Evolutionary conservation across 495 filamentous ascomycete genomes (phyloP).

Genomic region (Aspergillus funiculosus): DNA sequence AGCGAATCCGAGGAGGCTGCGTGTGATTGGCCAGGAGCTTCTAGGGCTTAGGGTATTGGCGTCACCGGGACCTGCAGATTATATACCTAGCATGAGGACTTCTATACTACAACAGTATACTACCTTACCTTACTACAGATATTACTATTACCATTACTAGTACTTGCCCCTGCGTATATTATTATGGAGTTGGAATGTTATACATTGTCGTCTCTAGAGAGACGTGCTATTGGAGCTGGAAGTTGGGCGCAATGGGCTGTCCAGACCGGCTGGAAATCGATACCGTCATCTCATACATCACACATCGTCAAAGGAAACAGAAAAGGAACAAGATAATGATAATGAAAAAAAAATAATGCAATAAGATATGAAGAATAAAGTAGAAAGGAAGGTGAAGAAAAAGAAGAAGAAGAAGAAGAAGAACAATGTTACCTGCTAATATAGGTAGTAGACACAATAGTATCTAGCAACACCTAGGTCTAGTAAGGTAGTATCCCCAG

Average conservation of each 20-base stretch:
- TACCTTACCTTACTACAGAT: neutral
- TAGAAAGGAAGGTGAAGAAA: neutral
- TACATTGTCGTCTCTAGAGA: too few relatives aligned
- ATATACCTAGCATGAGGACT: conserved; percentile 20
- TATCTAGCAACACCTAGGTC: too few relatives aligned
- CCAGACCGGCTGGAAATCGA: conserved; percentile 1
- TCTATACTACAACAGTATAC: neutral
- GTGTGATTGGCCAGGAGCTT: conserved; percentile 18
- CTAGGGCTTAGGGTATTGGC: conserved; percentile 32
- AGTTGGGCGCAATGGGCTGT: too few relatives aligned
- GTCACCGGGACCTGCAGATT: conserved; percentile 20
- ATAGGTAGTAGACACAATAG: too few relatives aligned
- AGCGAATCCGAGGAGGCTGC: conserved; percentile 21
- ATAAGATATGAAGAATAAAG: too few relatives aligned
- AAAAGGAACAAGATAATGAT: neutral
- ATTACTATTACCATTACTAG: too few relatives aligned
- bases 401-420: neutral
- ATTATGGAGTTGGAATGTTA: too few relatives aligned
- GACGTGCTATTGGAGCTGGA: conserved; percentile 1
- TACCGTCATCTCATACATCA: conserved; percentile 1
- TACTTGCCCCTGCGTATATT: too few relatives aligned
- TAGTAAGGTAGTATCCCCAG: too few relatives aligned
- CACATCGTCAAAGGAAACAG: neutral
- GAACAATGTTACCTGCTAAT: too few relatives aligned
- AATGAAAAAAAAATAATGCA: neutral